Base-by-base conservation (phyloP, 352 stramenopile species). In the Globisporangium camurandrum region DNA sequence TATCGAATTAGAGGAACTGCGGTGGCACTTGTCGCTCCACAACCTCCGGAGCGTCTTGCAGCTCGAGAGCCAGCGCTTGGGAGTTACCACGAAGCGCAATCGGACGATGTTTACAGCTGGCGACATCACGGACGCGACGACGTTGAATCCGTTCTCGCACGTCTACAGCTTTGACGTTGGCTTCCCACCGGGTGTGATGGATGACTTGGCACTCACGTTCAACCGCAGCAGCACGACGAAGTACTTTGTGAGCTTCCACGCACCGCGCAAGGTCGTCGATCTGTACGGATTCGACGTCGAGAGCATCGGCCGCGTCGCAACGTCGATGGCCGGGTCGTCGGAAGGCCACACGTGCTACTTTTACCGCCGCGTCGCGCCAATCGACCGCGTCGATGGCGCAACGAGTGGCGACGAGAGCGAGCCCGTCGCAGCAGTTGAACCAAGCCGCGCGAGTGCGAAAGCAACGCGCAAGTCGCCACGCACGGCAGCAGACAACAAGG, bases 161-260 rank as follows among this genome's bases (percentile, higher is more conserved):
- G 83, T 98, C 20, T 99, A 99, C 68, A 98, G 97, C 78, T 98
- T 98, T 63, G 95, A 98, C 51, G 95, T 98, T 49, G 96, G 95
- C 14, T 98, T 99, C 61, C 96, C 96, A n/a, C 95, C 95, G 1
- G 63, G 80, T 34, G 86, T 98, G 16, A 98, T 98, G 74, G 66
- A 95, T 51, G 67, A 92, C 48, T 86, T 98, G 47, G 85, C 93
- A 1, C 49, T 74, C 22, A 97, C 96, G 57, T 99, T 98, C 59
- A 98, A 98, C 57, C 66, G 70, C 37, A 92, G 71, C 54, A 92
- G 71, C 54, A 54, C 76, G 23, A 87, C 87, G 4, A 61, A 80
- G 39, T 98, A 96, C 67, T 86, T 98, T n/a, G 91, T 95, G 47
- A 98, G 95, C 65, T 98, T 98, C 59, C 92, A 98, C 62, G 54